Base-by-base conservation (phyloP, 2,329 filamentous ascomycete genomes). In the Aspergillus ruber region DNA sequence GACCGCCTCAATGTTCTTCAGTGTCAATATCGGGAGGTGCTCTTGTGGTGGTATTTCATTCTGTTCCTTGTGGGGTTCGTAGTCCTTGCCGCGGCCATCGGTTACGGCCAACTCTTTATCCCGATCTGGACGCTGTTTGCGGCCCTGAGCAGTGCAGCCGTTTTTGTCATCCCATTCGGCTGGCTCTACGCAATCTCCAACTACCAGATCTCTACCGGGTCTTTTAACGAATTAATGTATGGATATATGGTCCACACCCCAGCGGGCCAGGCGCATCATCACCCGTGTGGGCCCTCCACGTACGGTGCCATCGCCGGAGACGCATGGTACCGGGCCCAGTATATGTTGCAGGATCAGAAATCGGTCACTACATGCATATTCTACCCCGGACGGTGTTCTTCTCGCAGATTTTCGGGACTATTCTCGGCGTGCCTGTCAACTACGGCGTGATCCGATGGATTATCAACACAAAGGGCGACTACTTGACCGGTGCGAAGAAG, bases 291-390 rank as follows among this genome's bases (percentile, higher is more conserved):
- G 2, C 79, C 80, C 1, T 77, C 76, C 0, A 70, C 76, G 0
- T 83, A 83, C 54, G 76, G 80, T 6, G 66, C 76, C 8, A 81
- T 83, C 13, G 79, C 80, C 1, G 80, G 80, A 10, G 78, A 82
- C 45, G 78, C 80, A 2, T 83, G 80, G 80, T 82, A 81, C 48
- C 65, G 77, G 13, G 77, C 77, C 0, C 77, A 79, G 52, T 71
- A 74, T 18, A 80, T 81, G 69, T 67, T 83, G 0, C 79, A 83
- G 55, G 81, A 84, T 56, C 77, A 79, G 58, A 81, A 83, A 81
- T 83, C n/a, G 80, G 79, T 0, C 79, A 83, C 53, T 83, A 83
- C 53, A 80, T 81, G 74, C 79, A 83, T 45, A 71, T 83, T 0
- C 78, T 80, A 0, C 80, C 80, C 1, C 74, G 76, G 10, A 69